Evolutionary conservation across 2,329 filamentous ascomycete species (phyloP).

Genomic region (Pseudogymnoascus sp.): DNA sequence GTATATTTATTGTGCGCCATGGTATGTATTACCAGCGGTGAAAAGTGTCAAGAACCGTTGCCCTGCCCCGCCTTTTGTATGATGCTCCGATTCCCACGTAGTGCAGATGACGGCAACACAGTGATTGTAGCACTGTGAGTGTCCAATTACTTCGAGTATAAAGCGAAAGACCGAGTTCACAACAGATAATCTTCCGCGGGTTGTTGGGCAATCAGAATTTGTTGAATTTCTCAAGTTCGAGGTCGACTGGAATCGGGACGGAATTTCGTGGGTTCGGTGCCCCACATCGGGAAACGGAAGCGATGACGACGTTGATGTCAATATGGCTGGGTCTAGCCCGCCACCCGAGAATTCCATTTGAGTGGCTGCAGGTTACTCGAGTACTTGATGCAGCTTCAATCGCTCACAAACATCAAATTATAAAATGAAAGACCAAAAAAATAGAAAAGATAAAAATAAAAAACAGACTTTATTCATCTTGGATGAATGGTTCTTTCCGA

Average conservation of each 20-base stretch:
- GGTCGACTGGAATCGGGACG: background rate
- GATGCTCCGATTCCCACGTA: background rate
- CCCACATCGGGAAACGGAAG: constrained; percentile 3
- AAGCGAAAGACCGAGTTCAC: background rate
- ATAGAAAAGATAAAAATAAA: background rate
- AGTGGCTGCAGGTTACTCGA: background rate
- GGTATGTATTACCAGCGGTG: constrained; percentile 7
- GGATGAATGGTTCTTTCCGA: constrained; percentile 14
- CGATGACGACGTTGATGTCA: constrained; percentile 2
- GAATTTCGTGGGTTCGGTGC: constrained; percentile 1
- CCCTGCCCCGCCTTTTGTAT: background rate
- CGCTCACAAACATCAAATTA: background rate
- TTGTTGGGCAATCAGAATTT: background rate
- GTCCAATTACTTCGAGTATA: constrained; percentile 5
- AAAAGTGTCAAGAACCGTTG: constrained; percentile 3
- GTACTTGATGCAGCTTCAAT: no score
- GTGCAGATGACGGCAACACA: background rate
- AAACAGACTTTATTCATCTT: constrained; percentile 1
- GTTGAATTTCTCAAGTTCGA: background rate
- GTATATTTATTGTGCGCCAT: constrained; percentile 65
- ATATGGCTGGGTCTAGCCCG: background rate
- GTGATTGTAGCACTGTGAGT: background rate
- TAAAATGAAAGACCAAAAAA: constrained; percentile 1
- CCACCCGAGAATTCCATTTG: background rate
- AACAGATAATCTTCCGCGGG: background rate